Evolutionary conservation across 768 basidiomycete genomes (phyloP), one percentile per base, ranked within the genome.

Genomic region (Solioccasus polychromus): DNA sequence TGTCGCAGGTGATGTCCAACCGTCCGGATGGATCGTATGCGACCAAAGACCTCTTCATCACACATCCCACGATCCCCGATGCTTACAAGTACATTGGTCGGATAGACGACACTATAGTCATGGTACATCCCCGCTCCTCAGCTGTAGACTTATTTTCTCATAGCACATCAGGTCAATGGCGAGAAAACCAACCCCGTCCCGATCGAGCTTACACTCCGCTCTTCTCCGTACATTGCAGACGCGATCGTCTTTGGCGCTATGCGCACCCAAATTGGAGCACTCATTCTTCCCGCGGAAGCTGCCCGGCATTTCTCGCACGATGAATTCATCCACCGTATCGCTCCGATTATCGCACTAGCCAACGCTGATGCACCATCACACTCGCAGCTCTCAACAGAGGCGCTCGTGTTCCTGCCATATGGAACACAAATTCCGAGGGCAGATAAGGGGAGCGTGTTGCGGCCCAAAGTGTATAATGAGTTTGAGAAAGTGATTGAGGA

Each of bases 151-250:
- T n/a, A n/a, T n/a, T n/a, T n/a, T n/a, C n/a, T n/a, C n/a, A n/a
- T n/a, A 68, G 2, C 14, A 59, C 10, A 68, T 9, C n/a, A 61
- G 60, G 53, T 64, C 2, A 61, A 62, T 10, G 77, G 79, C 7
- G 78, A 80, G 61, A 80, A 80, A 64, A 78, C 76, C 9, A 78
- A 78, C 50, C 77, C 77, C 5, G 73, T 77, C 5, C 76, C 78
- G 0, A 77, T 79, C 42, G 78, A 79, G 51, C 67, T 77, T 30
- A 63, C 68, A 17, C 71, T 80, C 43, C 74, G 74, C 17, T 76
- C 77, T 3, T 62, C 62, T 4, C 71, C 75, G 2, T 69, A 70
- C 40, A 68, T 79, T 15, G 60, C 66, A 0, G 79, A 81, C 42
- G 77, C 74, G 24, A 71, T 80, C 51, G 71, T 81, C 39, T 80